phyloP scores from a whole-genome alignment of 768 basidiomycete species.

The Galerina marginata region DNA sequence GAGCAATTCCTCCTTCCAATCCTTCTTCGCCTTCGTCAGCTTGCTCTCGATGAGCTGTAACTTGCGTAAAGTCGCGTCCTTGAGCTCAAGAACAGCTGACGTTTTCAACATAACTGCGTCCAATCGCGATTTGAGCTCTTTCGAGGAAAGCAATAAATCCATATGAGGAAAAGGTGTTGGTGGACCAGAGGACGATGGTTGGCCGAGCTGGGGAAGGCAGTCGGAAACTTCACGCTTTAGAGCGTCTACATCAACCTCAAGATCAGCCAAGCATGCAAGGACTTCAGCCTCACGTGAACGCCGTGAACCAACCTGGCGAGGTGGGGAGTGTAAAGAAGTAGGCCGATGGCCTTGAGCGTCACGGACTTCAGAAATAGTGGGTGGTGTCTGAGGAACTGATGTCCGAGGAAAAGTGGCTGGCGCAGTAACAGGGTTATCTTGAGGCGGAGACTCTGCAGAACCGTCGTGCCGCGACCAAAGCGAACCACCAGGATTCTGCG shows the following conservation, averaged over 20 bases:
- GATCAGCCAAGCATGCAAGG: too few species aligned
- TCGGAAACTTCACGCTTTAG: too few species aligned
- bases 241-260: too few species aligned
- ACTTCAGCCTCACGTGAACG: too few species aligned
- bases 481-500: conserved; percentile 5
- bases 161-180: not conserved
- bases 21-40: not conserved
- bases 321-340: not conserved
- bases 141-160: too few species aligned
- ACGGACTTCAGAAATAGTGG: not conserved
- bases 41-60: too few species aligned
- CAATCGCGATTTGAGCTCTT: too few species aligned
- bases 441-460: not conserved
- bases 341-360: too few species aligned
- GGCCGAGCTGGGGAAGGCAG: not conserved
- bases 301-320: too few species aligned
- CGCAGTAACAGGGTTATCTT: not conserved
- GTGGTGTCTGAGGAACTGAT: not conserved
- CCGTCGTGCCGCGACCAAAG: conserved; percentile 7
- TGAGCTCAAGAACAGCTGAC: too few species aligned
- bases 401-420: not conserved
- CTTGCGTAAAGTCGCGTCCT: too few species aligned
- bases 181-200: not conserved
- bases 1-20: not conserved
- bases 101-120: too few species aligned